phyloP scores from a whole-genome alignment of 2,329 filamentous ascomycete genomes.

The Ophiostoma angusticollis region DNA sequence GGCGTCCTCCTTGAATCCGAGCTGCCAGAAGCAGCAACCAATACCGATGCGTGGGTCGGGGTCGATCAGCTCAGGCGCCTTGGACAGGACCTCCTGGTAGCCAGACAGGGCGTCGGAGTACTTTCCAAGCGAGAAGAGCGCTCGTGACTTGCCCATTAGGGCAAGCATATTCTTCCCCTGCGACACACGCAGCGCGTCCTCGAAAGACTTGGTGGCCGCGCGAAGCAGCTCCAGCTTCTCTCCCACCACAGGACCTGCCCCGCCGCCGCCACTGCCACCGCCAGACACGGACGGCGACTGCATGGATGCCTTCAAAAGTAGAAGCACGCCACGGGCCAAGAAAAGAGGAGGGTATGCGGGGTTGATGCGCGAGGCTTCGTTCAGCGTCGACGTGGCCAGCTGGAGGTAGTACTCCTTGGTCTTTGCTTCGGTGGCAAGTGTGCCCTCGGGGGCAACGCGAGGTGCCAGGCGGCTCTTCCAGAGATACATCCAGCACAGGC shows the following conservation, averaged over 20 bases:
- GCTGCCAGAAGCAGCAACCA: conserved; percentile 92
- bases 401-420: conserved; percentile 92
- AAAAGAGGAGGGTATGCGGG: conserved; percentile 85
- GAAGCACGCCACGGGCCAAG: conserved; percentile 78
- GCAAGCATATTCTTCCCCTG: conserved; percentile 84
- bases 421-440: conserved; percentile 56
- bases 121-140: conserved; percentile 74
- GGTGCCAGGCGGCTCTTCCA: conserved; percentile 76
- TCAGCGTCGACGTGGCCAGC: conserved; percentile 78
- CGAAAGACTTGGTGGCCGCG: conserved; percentile 82
- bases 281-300: conserved; percentile 59
- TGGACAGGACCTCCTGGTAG: conserved; percentile 78
- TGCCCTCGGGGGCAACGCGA: conserved; percentile 47
- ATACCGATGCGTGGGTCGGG: conserved; percentile 94
- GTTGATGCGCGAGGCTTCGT: conserved; percentile 90
- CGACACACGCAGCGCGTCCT: conserved; percentile 79
- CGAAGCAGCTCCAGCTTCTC: conserved; percentile 71
- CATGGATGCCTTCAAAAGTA: conserved; percentile 75
- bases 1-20: conserved; percentile 88
- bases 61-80: conserved; percentile 77
- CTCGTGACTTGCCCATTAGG: conserved; percentile 75
- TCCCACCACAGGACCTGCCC: conserved; percentile 43
- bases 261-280: conserved; percentile 41
- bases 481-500: conserved; percentile 82
- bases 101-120: conserved; percentile 69